Evolutionary conservation across 495 filamentous ascomycete species (phyloP).

Genomic region (Lichenothelia convexa): DNA sequence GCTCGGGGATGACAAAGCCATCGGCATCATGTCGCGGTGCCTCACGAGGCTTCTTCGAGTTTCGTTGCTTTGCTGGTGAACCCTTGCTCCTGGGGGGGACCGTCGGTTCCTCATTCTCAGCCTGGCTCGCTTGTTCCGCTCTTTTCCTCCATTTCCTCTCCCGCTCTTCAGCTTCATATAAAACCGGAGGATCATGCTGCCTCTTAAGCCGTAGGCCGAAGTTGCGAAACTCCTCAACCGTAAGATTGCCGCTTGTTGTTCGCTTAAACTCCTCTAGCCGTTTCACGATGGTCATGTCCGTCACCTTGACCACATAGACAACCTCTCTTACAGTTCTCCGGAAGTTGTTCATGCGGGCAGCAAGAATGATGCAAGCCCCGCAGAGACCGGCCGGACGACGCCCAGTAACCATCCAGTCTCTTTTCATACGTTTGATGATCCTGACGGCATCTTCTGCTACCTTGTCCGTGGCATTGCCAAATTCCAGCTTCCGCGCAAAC

Average conservation of each 20-base stretch:
- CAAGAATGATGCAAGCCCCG: conserved; percentile 84
- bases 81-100: not conserved
- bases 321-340: conserved; percentile 79
- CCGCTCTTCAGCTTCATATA: conserved; percentile 40
- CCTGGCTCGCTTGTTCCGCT: conserved; percentile 21
- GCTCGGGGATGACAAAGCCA: conserved; percentile 34
- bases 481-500: conserved; percentile 79
- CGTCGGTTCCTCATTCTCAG: conserved; percentile 14
- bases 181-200: conserved; percentile 61
- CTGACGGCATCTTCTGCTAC: conserved; percentile 73
- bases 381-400: conserved; percentile 86
- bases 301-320: conserved; percentile 90
- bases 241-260: conserved; percentile 59
- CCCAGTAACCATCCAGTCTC: conserved; percentile 89
- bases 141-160: conserved; percentile 22
- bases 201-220: conserved; percentile 32
- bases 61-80: not conserved
- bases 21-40: conserved; percentile 29
- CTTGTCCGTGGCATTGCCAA: conserved; percentile 52
- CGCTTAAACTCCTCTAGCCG: conserved; percentile 77
- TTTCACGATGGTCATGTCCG: conserved; percentile 73
- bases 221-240: conserved; percentile 71
- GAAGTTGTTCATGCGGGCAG: conserved; percentile 94
- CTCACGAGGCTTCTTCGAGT: conserved; percentile 1
- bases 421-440: conserved; percentile 78